Evolutionary conservation across 345 rosid genomes (phyloP), one percentile per base, ranked within the genome.

Genomic region (Aquilaria malaccensis): DNA sequence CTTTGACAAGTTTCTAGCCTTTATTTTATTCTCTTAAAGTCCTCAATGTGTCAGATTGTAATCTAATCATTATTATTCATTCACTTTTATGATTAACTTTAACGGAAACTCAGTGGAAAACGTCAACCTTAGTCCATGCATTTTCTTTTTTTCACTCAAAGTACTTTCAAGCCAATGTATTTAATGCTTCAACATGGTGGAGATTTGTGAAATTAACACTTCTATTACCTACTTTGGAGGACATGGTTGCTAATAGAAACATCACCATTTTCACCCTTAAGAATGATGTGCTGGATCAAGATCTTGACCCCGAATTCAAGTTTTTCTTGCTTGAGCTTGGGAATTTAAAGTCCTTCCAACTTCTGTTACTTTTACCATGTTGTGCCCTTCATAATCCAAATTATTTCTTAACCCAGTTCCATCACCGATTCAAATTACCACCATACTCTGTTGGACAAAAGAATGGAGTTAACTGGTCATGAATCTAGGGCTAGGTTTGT

Each of bases 301-400:
- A 79, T 43, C 74, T 87, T 11, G 91, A 87, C 72, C 91, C 95
- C 0, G 88, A 85, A 67, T 85, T 87, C 68, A 87, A 85, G 60
- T 77, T 83, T 7, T 87, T 87, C 81, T 76, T 87, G 70, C 91
- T 85, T 33, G 85, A 87, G 30, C 95, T 91, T 1, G 81, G 91
- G 11, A 84, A 87, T 58, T 74, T 87, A 55, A 81, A 76, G 69
- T 80, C 91, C 13, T 82, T 87, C 2, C 95, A 87, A 11, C 70
- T 79, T 11, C 83, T 87, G 0, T 50, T 85, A 56, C 66, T 87
- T 51, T 72, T 22, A 67, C 70, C 95, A 87, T 80, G 75, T 87
- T 75, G 68, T 85, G 2, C 89, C 91, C 11, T 45, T 14, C 0
- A 76, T 85, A 51, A 61, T 87, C 58, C 78, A 70, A 49, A 68